Percentiles rank a stretch among this genome's conserved stretches.
Conservation (phyloP, 805 yeast species). For the Ogataea pini region DNA sequence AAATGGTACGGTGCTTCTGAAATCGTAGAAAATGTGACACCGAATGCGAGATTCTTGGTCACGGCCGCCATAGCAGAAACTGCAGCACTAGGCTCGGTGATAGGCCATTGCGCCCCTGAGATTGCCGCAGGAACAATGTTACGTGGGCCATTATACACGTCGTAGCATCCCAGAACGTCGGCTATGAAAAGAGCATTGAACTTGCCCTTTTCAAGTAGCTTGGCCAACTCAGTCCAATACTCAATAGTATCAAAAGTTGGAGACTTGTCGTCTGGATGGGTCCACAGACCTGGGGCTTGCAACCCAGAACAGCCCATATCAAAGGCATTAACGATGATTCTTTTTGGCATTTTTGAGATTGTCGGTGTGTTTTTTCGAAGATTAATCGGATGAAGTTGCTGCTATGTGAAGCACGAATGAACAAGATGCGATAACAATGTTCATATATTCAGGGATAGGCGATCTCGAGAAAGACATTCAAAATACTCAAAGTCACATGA, state of each 20-base stretch:
- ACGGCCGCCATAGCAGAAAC: constrained; percentile 46
- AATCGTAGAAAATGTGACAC: constrained; percentile 44
- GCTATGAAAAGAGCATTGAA: constrained; percentile 42
- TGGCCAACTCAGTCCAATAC: constrained; percentile 42
- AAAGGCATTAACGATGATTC: constrained; percentile 37
- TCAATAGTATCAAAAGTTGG: constrained; percentile 28
- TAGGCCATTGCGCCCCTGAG: constrained; percentile 39
- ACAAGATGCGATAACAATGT: too few relatives aligned
- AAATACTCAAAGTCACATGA: too few relatives aligned
- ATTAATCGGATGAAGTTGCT: too few relatives aligned
- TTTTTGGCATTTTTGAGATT: constrained; percentile 3
- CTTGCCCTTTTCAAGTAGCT: constrained; percentile 41
- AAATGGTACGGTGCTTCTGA: constrained; percentile 35
- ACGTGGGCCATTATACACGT: constrained; percentile 40
- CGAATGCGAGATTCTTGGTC: constrained; percentile 38
- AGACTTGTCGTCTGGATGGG: constrained; percentile 40
- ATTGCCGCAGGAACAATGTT: constrained; percentile 29
- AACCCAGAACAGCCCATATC: constrained; percentile 36
- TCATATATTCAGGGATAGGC: too few relatives aligned
- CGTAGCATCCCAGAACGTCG: constrained; percentile 43
- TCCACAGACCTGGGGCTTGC: constrained; percentile 33
- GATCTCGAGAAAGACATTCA: too few relatives aligned
- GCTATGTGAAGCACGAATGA: too few relatives aligned
- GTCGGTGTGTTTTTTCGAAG: too few relatives aligned
- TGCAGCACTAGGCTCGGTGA: constrained; percentile 40